phyloP scores from a whole-genome alignment of 495 filamentous ascomycete species.

The Lindgomyces ingoldianus region DNA sequence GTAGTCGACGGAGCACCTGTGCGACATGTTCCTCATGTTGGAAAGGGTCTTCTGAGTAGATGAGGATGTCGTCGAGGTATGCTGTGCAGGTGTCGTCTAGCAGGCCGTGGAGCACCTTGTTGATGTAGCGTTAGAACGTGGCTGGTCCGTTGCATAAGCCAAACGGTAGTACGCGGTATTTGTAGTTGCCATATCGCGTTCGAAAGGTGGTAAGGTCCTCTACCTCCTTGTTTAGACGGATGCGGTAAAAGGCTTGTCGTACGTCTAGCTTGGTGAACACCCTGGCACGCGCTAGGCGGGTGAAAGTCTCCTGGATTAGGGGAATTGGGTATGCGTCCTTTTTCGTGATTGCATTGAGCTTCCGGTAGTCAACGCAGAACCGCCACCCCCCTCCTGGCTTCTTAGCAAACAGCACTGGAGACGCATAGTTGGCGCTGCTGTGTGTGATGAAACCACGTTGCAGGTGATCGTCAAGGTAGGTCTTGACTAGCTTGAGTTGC shows the following conservation, averaged over 20 bases:
- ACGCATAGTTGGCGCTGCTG: too few relatives aligned
- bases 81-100: conserved; percentile 39
- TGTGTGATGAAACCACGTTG: too few relatives aligned
- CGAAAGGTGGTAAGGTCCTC: conserved; percentile 42
- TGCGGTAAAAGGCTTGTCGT: conserved; percentile 29
- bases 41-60: conserved; percentile 27
- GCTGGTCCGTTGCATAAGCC: conserved; percentile 35
- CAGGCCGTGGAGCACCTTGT: conserved; percentile 35
- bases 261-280: conserved; percentile 53
- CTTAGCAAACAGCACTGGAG: too few relatives aligned
- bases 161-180: conserved; percentile 46
- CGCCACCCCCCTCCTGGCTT: too few relatives aligned
- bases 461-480: too few relatives aligned
- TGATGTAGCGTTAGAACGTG: conserved; percentile 43
- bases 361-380: conserved; percentile 40
- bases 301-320: conserved; percentile 50
- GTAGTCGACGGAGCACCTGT: conserved; percentile 22
- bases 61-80: conserved; percentile 41
- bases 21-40: conserved; percentile 18
- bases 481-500: too few relatives aligned
- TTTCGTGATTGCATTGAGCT: conserved; percentile 46
- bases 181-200: conserved; percentile 38
- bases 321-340: conserved; percentile 53
- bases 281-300: conserved; percentile 37
- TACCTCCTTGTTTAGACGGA: conserved; percentile 27